Base-by-base conservation (phyloP, 148 eudicot species). In the Cornus controversa region DNA sequence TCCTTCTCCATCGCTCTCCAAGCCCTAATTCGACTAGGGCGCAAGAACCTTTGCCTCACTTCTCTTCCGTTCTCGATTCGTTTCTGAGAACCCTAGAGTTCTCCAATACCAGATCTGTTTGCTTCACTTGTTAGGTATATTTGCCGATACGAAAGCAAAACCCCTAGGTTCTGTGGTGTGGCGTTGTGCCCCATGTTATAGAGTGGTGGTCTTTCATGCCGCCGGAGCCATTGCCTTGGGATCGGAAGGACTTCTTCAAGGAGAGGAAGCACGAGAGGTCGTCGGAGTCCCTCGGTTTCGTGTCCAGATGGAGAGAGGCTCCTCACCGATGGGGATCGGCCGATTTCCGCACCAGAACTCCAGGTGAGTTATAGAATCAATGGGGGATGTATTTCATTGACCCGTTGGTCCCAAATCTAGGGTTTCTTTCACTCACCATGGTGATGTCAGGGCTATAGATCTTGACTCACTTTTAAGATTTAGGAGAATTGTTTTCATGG, bases 141-240 rank as follows among this genome's bases (percentile, higher is more conserved):
- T 31, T 31, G 34, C 34, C 34, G 34, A 31, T 31, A 31, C 34
- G 34, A 31, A 5, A 31, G 4, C 4, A 31, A 40, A 40, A 40
- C 4, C 45, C 45, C 45, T 40, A 40, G 45, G 9, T 40, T 40
- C 6, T 40, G 45, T 40, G 10, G 45, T 40, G 45, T 40, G 45
- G 45, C 34, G 34, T 31, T 31, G 34, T 23, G 67, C 53, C 24
- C 26, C 74, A 85, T 81, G 85, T 78, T 80, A 78, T 81, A 77
- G 78, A 37, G 65, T 67, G 36, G 78, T 75, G 72, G 70, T 77
- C 42, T 80, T 93, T 89, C 82, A 90, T 94, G 96, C 93, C 98
- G 90, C 91, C 94, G 83, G 96, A 92, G 89, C 91, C 90, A 72
- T 76, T 84, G 86, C 91, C 91, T 27, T 90, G 90, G 90, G 94